phyloP scores from a whole-genome alignment of 1,284 basidiomycete genomes.

The Ceratobasidium sp. region DNA sequence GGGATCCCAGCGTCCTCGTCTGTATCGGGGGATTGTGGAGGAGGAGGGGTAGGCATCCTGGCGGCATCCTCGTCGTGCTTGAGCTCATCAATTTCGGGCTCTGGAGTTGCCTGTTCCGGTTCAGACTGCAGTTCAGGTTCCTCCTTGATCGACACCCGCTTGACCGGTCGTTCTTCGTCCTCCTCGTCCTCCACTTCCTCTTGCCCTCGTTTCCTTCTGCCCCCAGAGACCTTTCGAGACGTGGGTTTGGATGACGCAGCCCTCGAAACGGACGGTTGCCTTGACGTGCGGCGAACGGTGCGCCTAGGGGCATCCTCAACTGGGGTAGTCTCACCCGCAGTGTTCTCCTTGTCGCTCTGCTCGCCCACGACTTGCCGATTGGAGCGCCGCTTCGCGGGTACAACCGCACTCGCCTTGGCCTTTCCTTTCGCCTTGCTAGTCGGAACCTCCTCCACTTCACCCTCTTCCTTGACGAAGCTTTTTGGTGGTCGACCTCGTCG shows the following conservation, averaged over 20 bases:
- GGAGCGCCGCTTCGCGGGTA: conserved; percentile 40
- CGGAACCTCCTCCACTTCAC: conserved; percentile 20
- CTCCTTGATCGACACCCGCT: conserved; percentile 29
- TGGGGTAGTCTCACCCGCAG: conserved; percentile 34
- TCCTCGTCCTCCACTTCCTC: conserved; percentile 34
- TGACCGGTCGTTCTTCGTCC: conserved; percentile 23
- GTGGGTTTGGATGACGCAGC: conserved; percentile 8
- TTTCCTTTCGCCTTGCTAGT: conserved; percentile 29
- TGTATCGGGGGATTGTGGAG: neutral
- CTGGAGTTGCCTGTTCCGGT: neutral
- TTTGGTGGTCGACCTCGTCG: conserved; percentile 33
- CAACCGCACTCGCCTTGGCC: conserved; percentile 39
- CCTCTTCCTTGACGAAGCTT: conserved; percentile 13
- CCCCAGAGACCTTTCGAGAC: conserved; percentile 32
- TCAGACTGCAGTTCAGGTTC: conserved; percentile 29
- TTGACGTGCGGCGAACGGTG: conserved; percentile 33
- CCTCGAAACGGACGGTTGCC: conserved; percentile 40
- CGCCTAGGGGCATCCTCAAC: conserved; percentile 39
- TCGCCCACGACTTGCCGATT: conserved; percentile 40
- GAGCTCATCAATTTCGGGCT: conserved; percentile 11
- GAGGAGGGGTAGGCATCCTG: conserved; percentile 7
- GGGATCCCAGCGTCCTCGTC: conserved; percentile 9
- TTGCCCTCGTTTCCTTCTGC: conserved; percentile 38
- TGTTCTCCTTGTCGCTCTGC: conserved; percentile 39
- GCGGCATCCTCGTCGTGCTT: conserved; percentile 32